Base-by-base conservation (phyloP, 768 basidiomycete genomes). In the Tephrocybe sp. region DNA sequence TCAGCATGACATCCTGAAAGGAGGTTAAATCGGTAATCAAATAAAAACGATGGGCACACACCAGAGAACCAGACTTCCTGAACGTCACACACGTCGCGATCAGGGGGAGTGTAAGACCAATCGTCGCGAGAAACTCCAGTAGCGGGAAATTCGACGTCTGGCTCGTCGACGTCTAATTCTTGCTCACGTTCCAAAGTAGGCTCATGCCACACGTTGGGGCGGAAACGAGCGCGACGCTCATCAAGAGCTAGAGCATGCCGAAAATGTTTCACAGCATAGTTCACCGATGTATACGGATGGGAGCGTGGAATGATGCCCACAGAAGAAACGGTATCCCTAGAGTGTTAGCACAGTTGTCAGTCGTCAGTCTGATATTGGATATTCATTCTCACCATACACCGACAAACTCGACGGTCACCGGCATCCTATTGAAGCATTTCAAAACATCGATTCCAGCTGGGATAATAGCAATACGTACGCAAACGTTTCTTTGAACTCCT, bases 401-500 rank as follows among this genome's bases (percentile, higher is more conserved):
- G 5, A 69, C 51, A 40, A 69, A 69, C 17, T 69, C 65, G n/a
- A 69, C 62, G 16, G 59, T 62, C 11, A 65, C 65, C 1, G 57
- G 55, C 22, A 43, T 47, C 2, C 55, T 57, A 30, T 35, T 30
- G 45, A 26, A 36, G 20, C 3, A n/a, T 26, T 16, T n/a, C 5
- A 41, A 26, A 9, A 26, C 20, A 19, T 1, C 3, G 30, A 35
- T 2, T 5, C 4, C 30, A 31, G 16, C 5, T n/a, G 39, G 19
- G 10, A 26, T 9, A 11, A 19, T n/a, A 11, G 49, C 31, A 4
- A 17, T 34, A 57, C 60, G 11, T 50, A 61, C 60, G 60, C 55
- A 33, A 68, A 69, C 6, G 68, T 63, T 35, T 61, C 62, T 44
- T 66, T 67, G 57, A 70, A 70, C 10, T 59, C 63, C 33, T 64